phyloP scores from a whole-genome alignment of 2,329 filamentous ascomycete species.

The Ambrosiella xylebori region DNA sequence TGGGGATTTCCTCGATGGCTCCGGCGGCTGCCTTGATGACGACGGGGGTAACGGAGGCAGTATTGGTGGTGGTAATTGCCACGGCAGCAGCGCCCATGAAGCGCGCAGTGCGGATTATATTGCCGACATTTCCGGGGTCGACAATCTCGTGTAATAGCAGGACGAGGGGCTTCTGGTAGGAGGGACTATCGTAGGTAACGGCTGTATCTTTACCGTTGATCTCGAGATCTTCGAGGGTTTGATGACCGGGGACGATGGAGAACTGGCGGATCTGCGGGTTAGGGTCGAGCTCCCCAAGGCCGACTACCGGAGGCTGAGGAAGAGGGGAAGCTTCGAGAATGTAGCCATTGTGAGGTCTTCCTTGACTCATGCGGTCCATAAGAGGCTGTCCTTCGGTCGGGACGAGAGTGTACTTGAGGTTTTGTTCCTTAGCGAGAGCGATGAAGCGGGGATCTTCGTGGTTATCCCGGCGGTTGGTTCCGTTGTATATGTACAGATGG shows the following conservation, averaged over 20 bases:
- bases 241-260: conserved; percentile 41
- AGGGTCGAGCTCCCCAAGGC: conserved; percentile 34
- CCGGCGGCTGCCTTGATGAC: conserved; percentile 79
- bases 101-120: conserved; percentile 71
- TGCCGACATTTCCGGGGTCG: conserved; percentile 81
- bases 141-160: conserved; percentile 59
- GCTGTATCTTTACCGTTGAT: conserved; percentile 44
- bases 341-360: conserved; percentile 77
- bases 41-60: conserved; percentile 40
- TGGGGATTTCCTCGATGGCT: conserved; percentile 60
- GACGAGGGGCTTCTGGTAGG: conserved; percentile 44
- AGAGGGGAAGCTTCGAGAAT: conserved; percentile 76
- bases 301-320: conserved; percentile 49
- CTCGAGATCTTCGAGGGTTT: conserved; percentile 54
- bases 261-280: conserved; percentile 33
- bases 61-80: conserved; percentile 42
- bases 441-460: conserved; percentile 28
- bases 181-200: conserved; percentile 11
- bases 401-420: conserved; percentile 41
- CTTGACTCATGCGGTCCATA: conserved; percentile 68
- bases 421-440: conserved; percentile 28
- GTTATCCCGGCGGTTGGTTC: conserved; percentile 34
- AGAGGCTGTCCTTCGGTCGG: conserved; percentile 43
- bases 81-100: conserved; percentile 84
- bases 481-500: conserved; percentile 60